Conservation (phyloP, 441 rosid genomes). For the Eutrema salsugineum region DNA sequence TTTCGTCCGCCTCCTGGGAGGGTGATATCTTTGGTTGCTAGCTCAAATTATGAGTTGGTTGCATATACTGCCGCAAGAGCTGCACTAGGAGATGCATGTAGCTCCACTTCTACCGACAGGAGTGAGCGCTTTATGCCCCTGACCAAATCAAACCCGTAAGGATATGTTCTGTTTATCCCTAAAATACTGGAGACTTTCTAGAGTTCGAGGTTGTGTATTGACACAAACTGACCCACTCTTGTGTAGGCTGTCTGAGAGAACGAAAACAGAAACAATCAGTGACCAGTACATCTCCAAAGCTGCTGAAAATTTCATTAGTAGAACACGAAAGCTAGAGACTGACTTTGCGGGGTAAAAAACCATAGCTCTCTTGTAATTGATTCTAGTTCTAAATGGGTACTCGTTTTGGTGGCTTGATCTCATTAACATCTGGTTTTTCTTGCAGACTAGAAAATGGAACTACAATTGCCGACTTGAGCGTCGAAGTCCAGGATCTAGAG, state of each 20-base stretch:
- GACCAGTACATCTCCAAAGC: slow-evolving; percentile 40
- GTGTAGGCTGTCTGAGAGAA: slow-evolving; percentile 43
- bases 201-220: not conserved
- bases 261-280: slow-evolving; percentile 36
- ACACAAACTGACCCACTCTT: not conserved
- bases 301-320: slow-evolving; percentile 54
- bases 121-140: slow-evolving; percentile 31
- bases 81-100: slow-evolving; percentile 72
- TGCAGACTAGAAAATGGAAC: slow-evolving; percentile 73
- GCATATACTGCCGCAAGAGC: slow-evolving; percentile 51
- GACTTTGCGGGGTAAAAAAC: slow-evolving; percentile 49
- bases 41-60: slow-evolving; percentile 48
- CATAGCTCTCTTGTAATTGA: not conserved
- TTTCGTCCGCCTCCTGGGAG: slow-evolving; percentile 52
- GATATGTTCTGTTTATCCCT: not conserved
- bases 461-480: slow-evolving; percentile 57
- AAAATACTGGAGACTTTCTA: not conserved
- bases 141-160: slow-evolving; percentile 51
- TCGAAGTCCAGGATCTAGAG: slow-evolving; percentile 79
- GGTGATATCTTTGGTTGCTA: slow-evolving; percentile 47
- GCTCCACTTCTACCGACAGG: slow-evolving; percentile 32
- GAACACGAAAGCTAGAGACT: slow-evolving; percentile 60
- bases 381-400: not conserved
- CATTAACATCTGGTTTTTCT: slow-evolving; percentile 1
- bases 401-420: slow-evolving; percentile 1